Base-by-base conservation (phyloP, 1,284 basidiomycete species). In the Abortiporus biennis region DNA sequence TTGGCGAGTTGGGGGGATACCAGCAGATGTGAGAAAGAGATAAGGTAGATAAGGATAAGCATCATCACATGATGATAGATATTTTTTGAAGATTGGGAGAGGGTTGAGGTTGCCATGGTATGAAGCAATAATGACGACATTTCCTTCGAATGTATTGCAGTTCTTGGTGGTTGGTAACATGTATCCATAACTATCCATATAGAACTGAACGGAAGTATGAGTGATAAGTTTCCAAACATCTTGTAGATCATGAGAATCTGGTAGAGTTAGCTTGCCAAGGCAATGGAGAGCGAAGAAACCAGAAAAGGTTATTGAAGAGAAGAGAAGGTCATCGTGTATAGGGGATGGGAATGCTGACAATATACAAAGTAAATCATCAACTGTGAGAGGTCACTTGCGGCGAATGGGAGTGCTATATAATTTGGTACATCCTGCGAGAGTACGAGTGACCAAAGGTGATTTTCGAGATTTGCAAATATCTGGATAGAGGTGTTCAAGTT, bases 401-500 rank as follows among this genome's bases (percentile, higher is more conserved):
- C 15, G 15, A 37, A 37, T 22, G 9, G 36, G 36, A 22, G 19
- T 20, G 12, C 12, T 22, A 15, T 20, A 20, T 8, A 37, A 22
- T 23, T 37, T 37, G 17, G 23, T 22, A 37, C 59, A 65, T 0
- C 68, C 67, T 1, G 42, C 37, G 0, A 72, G 41, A 0, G 65
- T 67, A 13, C 51, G 45, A 0, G 36, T 11, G 11, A 72, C 66
- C 0, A 72, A 47, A 0, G 27, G 45, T 3, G 48, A 51, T 1
- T 36, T 29, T 0, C 64, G 54, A 3, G 36, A 33, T 0, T 40
- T 23, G 2, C 59, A 53, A 4, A 71, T 47, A 1, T 61, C n/a
- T 0, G 67, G 69, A 45, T 55, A 72, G 24, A 53, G 50, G 1
- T 56, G 38, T 41, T 69, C 63, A 2, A 72, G 62, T 19, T 61